phyloP scores from a whole-genome alignment of 768 basidiomycete species.

The Strobilomyces dryophilus region DNA sequence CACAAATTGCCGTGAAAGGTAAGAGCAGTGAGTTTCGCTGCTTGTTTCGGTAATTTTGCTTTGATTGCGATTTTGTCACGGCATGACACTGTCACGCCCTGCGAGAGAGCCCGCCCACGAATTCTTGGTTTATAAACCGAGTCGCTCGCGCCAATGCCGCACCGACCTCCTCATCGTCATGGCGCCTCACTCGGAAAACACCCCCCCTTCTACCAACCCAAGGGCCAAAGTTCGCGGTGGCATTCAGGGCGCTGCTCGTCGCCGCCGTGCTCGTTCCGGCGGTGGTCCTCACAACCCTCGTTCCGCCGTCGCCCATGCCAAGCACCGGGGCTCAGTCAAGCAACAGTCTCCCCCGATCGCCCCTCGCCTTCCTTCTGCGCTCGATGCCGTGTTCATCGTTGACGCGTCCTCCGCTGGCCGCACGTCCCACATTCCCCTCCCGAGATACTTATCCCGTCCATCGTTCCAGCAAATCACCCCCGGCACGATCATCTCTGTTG shows the following conservation, averaged over 20 bases:
- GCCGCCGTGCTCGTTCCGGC: constrained; percentile 36
- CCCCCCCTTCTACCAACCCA: constrained; percentile 21
- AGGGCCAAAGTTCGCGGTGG: constrained; percentile 24
- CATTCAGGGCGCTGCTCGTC: constrained; percentile 33
- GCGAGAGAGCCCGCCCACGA: constrained; percentile 4
- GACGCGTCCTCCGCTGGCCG: constrained; percentile 6
- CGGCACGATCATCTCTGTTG: constrained; percentile 15
- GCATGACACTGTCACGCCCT: constrained; percentile 24
- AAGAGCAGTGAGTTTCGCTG: constrained; percentile 2
- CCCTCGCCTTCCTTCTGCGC: constrained; percentile 24
- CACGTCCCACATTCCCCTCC: constrained; percentile 14
- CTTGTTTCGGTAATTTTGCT: constrained; percentile 22
- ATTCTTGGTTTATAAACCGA: constrained; percentile 21
- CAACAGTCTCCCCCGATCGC: constrained; percentile 14
- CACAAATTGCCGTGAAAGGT: constrained; percentile 24
- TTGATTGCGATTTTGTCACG: constrained; percentile 33
- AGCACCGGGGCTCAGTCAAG: constrained; percentile 25
- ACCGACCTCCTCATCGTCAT: constrained; percentile 9
- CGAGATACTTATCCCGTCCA: constrained; percentile 25
- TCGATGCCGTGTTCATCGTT: neutral
- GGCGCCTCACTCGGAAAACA: constrained; percentile 34
- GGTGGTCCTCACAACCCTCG: constrained; percentile 29
- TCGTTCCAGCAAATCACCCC: constrained; percentile 9
- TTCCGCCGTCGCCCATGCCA: constrained; percentile 38
- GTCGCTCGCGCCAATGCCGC: constrained; percentile 3